phyloP scores from a whole-genome alignment of 2,329 filamentous ascomycete genomes.

The Lecanicillium sp. region DNA sequence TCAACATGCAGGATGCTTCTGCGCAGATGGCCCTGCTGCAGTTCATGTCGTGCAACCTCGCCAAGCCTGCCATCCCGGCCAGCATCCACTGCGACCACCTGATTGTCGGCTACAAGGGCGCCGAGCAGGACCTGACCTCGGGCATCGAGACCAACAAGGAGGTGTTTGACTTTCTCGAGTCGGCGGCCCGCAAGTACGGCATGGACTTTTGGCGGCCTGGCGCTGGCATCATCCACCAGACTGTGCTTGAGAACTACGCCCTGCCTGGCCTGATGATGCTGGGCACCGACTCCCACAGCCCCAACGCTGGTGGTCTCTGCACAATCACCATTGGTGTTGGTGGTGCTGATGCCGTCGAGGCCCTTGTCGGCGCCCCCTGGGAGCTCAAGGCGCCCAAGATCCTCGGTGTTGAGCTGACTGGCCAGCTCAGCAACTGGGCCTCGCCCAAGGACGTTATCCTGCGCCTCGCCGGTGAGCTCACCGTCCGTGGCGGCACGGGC shows the following conservation, averaged over 20 bases:
- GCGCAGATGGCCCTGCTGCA: slow-evolving; percentile 97
- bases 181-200: slow-evolving; percentile 81
- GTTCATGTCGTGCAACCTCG: slow-evolving; percentile 95
- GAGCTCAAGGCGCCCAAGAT: slow-evolving; percentile 93
- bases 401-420: slow-evolving; percentile 75
- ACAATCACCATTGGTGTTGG: slow-evolving; percentile 96
- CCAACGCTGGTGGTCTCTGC: slow-evolving; percentile 90
- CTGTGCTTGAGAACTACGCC: slow-evolving; percentile 94
- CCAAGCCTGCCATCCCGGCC: slow-evolving; percentile 83
- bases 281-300: slow-evolving; percentile 94
- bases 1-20: slow-evolving; percentile 98
- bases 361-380: slow-evolving; percentile 92
- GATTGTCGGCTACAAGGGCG: slow-evolving; percentile 91
- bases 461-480: slow-evolving; percentile 78
- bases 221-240: slow-evolving; percentile 95
- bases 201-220: slow-evolving; percentile 95
- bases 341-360: slow-evolving; percentile 94
- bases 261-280: slow-evolving; percentile 98
- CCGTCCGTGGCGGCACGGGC: slow-evolving; percentile 88
- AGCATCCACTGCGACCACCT: slow-evolving; percentile 99
- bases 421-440: slow-evolving; percentile 81
- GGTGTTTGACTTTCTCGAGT: slow-evolving; percentile 96
- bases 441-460: slow-evolving; percentile 95
- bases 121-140: slow-evolving; percentile 72
- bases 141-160: slow-evolving; percentile 91